phyloP scores from a whole-genome alignment of 140 eudicot species.

The Flaveria floridana region DNA sequence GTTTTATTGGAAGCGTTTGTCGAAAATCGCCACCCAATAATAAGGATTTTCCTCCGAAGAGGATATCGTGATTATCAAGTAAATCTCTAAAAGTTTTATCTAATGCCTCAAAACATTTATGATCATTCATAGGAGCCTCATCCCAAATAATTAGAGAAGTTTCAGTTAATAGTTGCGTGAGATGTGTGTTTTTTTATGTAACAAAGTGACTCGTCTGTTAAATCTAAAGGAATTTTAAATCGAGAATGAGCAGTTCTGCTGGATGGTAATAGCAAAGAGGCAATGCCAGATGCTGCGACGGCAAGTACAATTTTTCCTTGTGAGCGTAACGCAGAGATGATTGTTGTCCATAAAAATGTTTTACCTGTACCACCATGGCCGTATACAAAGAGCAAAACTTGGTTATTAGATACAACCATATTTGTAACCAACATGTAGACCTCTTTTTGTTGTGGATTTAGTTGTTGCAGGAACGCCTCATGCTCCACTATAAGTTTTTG shows the following conservation, averaged over 20 bases:
- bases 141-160: too few species aligned
- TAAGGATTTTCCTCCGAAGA: not conserved
- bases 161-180: not conserved
- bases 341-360: not conserved
- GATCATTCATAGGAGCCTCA: not conserved
- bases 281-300: not conserved
- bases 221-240: not conserved
- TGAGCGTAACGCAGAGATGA: not conserved
- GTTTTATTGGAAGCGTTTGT: not conserved
- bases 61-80: not conserved
- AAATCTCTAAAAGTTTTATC: not conserved
- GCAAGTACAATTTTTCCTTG: not conserved
- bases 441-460: not conserved
- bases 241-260: not conserved
- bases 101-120: not conserved
- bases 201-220: not conserved
- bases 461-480: too few species aligned
- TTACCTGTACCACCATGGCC: not conserved
- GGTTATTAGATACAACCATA: too few species aligned
- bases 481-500: not conserved
- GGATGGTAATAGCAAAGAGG: not conserved
- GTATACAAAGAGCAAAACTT: not conserved
- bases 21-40: not conserved
- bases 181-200: not conserved
- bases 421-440: not conserved